Conservation (phyloP, 208 protist genomes). For the Leishmania braziliensis region DNA sequence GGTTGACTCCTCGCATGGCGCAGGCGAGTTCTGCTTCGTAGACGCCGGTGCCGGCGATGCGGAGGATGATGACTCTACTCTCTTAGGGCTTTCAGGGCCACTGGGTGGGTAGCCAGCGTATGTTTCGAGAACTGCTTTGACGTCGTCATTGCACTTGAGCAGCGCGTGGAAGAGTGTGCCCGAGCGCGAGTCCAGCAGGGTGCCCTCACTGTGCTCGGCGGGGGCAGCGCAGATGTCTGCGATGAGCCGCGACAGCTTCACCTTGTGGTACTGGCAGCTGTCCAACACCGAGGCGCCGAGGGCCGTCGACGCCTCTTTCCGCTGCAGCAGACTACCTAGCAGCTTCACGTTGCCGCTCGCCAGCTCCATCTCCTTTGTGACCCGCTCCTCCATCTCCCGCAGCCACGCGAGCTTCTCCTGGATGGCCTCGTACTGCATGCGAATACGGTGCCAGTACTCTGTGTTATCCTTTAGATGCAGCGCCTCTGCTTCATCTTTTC, state of each 20-base stretch:
- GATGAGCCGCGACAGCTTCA: slow-evolving; percentile 53
- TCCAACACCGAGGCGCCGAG: slow-evolving; percentile 64
- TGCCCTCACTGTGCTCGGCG: slow-evolving; percentile 36
- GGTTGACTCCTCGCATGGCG: neutral
- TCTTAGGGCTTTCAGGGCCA: slow-evolving; percentile 20
- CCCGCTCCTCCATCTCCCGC: slow-evolving; percentile 26
- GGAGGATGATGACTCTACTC: neutral
- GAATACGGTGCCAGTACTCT: slow-evolving; percentile 34
- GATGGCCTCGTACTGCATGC: slow-evolving; percentile 28
- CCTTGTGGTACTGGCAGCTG: slow-evolving; percentile 77
- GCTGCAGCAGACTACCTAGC: slow-evolving; percentile 52
- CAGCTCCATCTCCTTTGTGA: slow-evolving; percentile 49
- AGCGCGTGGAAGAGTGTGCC: slow-evolving; percentile 32
- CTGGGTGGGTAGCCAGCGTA: slow-evolving; percentile 10
- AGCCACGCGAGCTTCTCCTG: slow-evolving; percentile 33
- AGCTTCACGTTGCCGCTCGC: slow-evolving; percentile 59
- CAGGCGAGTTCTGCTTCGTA: neutral
- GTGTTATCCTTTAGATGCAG: slow-evolving; percentile 13
- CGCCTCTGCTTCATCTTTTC: neutral
- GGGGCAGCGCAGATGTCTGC: slow-evolving; percentile 34
- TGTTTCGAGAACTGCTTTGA: slow-evolving; percentile 25
- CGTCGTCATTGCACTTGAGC: slow-evolving; percentile 36
- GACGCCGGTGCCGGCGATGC: slow-evolving; percentile 3
- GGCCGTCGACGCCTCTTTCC: slow-evolving; percentile 39
- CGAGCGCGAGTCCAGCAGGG: slow-evolving; percentile 30